Evolutionary conservation across 768 basidiomycete genomes (phyloP).

Genomic region (Lentinula sp.): DNA sequence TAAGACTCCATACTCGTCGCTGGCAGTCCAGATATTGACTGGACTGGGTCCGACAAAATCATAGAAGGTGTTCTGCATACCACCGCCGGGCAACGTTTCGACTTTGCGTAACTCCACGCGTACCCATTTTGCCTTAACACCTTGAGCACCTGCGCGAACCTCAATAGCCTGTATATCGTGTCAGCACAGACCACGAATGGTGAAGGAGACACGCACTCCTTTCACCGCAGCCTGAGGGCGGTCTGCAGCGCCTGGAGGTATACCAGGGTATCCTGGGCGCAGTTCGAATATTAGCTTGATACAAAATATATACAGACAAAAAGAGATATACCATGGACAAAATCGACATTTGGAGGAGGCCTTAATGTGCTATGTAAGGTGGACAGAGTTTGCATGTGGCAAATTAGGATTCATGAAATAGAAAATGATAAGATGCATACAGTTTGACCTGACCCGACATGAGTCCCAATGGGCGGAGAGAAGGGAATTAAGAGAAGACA

Average conservation of each 20-base stretch:
- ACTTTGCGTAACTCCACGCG: constrained; percentile 88
- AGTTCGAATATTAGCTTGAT: neutral
- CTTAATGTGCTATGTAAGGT: constrained; percentile 55
- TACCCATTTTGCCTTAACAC: constrained; percentile 89
- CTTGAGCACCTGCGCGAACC: constrained; percentile 65
- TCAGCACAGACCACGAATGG: constrained; percentile 9
- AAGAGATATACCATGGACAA: constrained; percentile 61
- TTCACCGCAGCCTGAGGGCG: constrained; percentile 79
- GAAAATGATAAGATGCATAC: neutral
- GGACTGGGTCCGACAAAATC: constrained; percentile 82
- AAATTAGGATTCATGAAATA: neutral
- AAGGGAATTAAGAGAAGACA: neutral
- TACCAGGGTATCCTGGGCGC: constrained; percentile 70
- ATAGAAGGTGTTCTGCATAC: constrained; percentile 62
- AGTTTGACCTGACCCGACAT: constrained; percentile 8
- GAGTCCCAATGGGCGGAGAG: neutral
- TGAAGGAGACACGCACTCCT: constrained; percentile 54
- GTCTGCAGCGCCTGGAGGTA: constrained; percentile 71
- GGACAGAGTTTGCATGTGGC: neutral
- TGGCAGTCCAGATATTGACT: constrained; percentile 75
- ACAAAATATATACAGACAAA: neutral
- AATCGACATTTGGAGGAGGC: constrained; percentile 86
- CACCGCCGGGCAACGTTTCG: constrained; percentile 73
- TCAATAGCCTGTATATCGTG: constrained; percentile 63
- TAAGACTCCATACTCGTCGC: constrained; percentile 66